phyloP scores from a whole-genome alignment of 257 asterid species.

The Nicotiana sylvestris region DNA sequence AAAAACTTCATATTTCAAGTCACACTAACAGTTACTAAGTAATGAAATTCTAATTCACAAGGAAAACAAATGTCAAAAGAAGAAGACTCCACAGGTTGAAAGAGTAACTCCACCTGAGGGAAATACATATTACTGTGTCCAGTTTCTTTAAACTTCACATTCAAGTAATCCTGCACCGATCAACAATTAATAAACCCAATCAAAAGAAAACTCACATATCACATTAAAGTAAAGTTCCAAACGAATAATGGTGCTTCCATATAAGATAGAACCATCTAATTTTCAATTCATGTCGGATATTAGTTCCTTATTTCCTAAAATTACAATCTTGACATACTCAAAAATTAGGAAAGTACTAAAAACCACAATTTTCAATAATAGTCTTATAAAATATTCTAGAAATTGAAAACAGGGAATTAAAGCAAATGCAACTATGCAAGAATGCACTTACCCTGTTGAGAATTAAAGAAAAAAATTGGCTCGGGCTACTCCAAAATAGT shows the following conservation, averaged over 20 bases:
- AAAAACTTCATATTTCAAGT: not conserved
- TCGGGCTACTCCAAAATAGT: not conserved
- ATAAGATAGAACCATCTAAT: not conserved
- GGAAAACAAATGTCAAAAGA: not conserved
- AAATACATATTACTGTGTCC: conserved; percentile 99
- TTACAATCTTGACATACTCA: not conserved
- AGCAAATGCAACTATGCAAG: not conserved
- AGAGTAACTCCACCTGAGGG: conserved; percentile 64
- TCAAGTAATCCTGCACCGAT: conserved; percentile 79
- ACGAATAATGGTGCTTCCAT: not conserved
- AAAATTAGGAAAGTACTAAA: not conserved
- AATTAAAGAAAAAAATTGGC: not conserved
- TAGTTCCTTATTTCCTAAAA: not conserved
- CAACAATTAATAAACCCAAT: conserved; percentile 11
- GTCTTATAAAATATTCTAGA: not conserved
- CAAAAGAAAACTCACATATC: not conserved
- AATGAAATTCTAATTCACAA: not conserved
- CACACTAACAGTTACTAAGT: not conserved
- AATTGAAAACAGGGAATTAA: not conserved
- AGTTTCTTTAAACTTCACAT: conserved; percentile 94
- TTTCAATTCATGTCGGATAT: not conserved
- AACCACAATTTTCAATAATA: not conserved
- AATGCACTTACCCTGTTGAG: not conserved
- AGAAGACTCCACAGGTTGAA: not conserved
- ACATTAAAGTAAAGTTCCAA: not conserved